Evolutionary conservation across 805 yeast genomes (phyloP).

Genomic region (Myxozyma geophila): DNA sequence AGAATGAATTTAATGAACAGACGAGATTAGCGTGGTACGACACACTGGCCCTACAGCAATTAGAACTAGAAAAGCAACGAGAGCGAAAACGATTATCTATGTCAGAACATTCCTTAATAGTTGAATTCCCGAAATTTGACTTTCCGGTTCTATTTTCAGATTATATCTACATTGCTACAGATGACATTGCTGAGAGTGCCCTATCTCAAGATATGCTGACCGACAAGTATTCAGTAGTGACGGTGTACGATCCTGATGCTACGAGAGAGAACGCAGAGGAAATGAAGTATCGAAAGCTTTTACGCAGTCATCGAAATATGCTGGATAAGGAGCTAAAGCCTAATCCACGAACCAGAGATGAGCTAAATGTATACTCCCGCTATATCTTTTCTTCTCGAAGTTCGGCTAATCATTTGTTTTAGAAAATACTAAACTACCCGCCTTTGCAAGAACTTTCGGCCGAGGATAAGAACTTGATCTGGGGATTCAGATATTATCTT

Average conservation of each 20-base stretch:
- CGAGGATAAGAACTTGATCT: constrained; percentile 81
- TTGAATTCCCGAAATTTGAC: constrained; percentile 70
- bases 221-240: constrained; percentile 38
- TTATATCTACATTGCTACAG: constrained; percentile 47
- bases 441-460: constrained; percentile 82
- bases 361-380: constrained; percentile 52
- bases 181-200: constrained; percentile 2
- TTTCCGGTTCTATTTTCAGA: constrained; percentile 74
- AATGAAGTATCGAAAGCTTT: constrained; percentile 78
- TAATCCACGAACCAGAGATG: constrained; percentile 77
- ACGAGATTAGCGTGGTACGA: constrained; percentile 75
- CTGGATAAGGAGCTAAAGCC: constrained; percentile 88
- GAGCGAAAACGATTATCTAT: constrained; percentile 21
- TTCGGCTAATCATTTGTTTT: neutral
- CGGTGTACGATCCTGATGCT: constrained; percentile 72
- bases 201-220: constrained; percentile 10
- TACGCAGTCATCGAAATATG: constrained; percentile 78
- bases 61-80: constrained; percentile 50
- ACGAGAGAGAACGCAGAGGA: constrained; percentile 80
- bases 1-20: constrained; percentile 70
- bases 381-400: neutral
- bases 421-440: constrained; percentile 67
- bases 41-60: constrained; percentile 59
- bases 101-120: constrained; percentile 48
- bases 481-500: constrained; percentile 87